Evolutionary conservation across 371 early-diverging fungal genomes (phyloP).

Genomic region (Cladochytrium tenue): DNA sequence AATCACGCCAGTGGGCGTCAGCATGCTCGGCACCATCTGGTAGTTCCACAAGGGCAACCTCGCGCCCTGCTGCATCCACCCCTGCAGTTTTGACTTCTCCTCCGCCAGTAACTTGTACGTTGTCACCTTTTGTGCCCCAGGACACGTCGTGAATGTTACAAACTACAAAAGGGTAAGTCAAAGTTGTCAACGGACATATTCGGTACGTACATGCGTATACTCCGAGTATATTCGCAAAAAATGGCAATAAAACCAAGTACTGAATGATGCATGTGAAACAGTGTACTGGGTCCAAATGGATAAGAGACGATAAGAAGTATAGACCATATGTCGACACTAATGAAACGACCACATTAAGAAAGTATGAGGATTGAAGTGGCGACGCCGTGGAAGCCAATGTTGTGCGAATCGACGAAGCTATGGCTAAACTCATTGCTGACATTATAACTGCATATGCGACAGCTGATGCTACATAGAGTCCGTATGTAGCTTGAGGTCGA

Average conservation of each 20-base stretch:
- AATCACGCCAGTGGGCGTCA: slow-evolving; percentile 40
- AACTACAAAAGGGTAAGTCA: slow-evolving; percentile 15
- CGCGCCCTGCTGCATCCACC: slow-evolving; percentile 33
- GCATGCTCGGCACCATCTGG: slow-evolving; percentile 74
- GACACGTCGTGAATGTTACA: slow-evolving; percentile 70
- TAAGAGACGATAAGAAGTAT: slow-evolving; percentile 71
- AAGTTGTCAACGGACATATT: neutral
- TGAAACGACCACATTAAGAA: slow-evolving; percentile 78
- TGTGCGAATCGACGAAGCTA: slow-evolving; percentile 10
- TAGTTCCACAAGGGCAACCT: slow-evolving; percentile 57
- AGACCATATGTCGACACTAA: slow-evolving; percentile 79
- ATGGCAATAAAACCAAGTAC: slow-evolving; percentile 71
- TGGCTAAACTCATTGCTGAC: slow-evolving; percentile 36
- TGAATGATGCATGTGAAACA: slow-evolving; percentile 79
- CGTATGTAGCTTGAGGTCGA: slow-evolving; percentile 83
- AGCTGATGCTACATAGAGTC: slow-evolving; percentile 61
- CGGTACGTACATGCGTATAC: slow-evolving; percentile 73
- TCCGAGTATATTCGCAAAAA: slow-evolving; percentile 77
- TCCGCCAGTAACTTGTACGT: slow-evolving; percentile 19
- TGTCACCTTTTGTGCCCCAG: slow-evolving; percentile 83
- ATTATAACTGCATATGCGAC: slow-evolving; percentile 70
- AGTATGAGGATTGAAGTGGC: no score
- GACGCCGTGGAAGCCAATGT: neutral
- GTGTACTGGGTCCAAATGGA: slow-evolving; percentile 88
- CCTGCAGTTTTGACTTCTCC: slow-evolving; percentile 16